These are phyloP conservation scores for Parmelia sp. DNA, from an alignment of 495 filamentous ascomycete species.

Conservation along the genomic window DNA sequence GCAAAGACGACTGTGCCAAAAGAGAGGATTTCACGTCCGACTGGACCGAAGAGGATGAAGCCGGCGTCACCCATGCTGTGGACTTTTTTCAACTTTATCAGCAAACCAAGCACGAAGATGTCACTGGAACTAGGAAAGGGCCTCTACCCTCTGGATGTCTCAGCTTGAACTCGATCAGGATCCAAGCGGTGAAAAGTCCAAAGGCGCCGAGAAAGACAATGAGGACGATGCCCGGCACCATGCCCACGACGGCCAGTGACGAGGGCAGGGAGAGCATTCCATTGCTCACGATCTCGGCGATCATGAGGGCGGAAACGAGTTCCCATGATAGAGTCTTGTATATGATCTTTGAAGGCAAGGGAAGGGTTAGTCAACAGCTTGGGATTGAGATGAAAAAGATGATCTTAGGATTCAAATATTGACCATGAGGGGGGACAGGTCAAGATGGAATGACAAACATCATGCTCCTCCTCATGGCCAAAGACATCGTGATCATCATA, in stretches of 20 bases:
- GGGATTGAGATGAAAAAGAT: background rate
- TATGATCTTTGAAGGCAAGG: constrained; percentile 36
- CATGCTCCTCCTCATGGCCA: constrained; percentile 35
- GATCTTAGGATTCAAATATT: background rate
- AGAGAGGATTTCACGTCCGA: constrained; percentile 57
- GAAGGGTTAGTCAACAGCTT: background rate
- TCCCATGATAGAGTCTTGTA: constrained; percentile 55
- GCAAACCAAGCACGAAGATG: background rate
- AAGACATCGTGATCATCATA: constrained; percentile 31
- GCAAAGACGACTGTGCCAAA: constrained; percentile 73
- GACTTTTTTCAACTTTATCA: constrained; percentile 32
- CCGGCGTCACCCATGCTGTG: constrained; percentile 66
- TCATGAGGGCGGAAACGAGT: constrained; percentile 51
- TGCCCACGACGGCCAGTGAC: constrained; percentile 48
- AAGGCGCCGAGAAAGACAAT: constrained; percentile 37
- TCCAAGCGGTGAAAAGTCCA: constrained; percentile 35
- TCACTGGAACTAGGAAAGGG: background rate
- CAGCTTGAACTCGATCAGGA: constrained; percentile 41
- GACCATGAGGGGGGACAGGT: background rate
- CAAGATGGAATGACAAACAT: constrained; percentile 16
- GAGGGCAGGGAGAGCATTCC: constrained; percentile 55
- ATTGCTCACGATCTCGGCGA: constrained; percentile 56
- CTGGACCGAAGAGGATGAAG: constrained; percentile 54
- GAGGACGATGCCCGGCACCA: constrained; percentile 46
- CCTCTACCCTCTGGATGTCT: constrained; percentile 33